Evolutionary conservation across 129 eudicot genomes (phyloP).

Genomic region (Centrapalus pauciflorus): DNA sequence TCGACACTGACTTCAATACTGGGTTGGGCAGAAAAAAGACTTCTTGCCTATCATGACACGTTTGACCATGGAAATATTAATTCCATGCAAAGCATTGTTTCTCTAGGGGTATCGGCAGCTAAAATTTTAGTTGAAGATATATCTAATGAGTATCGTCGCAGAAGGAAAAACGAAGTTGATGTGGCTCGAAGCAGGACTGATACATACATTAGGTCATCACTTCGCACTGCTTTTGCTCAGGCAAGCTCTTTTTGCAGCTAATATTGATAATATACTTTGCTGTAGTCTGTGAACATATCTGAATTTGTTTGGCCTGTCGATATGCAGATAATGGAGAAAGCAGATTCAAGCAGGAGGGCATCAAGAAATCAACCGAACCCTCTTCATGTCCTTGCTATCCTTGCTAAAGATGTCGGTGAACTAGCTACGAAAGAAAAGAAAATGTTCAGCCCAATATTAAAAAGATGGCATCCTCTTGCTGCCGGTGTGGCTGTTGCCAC

Average conservation of each 20-base stretch:
- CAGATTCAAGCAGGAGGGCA: slow-evolving; percentile 97
- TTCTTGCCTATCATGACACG: slow-evolving; percentile 96
- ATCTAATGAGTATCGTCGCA: slow-evolving; percentile 90
- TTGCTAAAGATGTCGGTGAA: slow-evolving; percentile 94
- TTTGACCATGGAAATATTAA: slow-evolving; percentile 69
- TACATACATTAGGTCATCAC: slow-evolving; percentile 93
- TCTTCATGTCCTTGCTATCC: slow-evolving; percentile 86
- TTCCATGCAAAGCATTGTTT: slow-evolving; percentile 86
- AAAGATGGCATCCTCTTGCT: slow-evolving; percentile 96
- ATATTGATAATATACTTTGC: not conserved
- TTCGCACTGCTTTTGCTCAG: slow-evolving; percentile 99
- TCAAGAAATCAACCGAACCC: slow-evolving; percentile 92
- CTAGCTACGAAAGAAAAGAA: slow-evolving; percentile 80
- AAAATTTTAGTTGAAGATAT: slow-evolving; percentile 92
- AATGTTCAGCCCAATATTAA: slow-evolving; percentile 75
- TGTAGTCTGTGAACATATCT: not conserved
- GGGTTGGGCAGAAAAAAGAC: slow-evolving; percentile 97
- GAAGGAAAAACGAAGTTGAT: slow-evolving; percentile 81
- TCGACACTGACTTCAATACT: slow-evolving; percentile 75
- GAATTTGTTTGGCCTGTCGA: slow-evolving; percentile 10
- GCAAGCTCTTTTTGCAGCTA: slow-evolving; percentile 31
- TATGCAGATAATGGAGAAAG: slow-evolving; percentile 90
- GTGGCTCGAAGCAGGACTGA: slow-evolving; percentile 93
- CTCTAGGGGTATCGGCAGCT: slow-evolving; percentile 88
- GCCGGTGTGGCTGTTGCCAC: slow-evolving; percentile 99